Base-by-base conservation (phyloP, 2,329 filamentous ascomycete species). In the Talaromyces amestolkiae region DNA sequence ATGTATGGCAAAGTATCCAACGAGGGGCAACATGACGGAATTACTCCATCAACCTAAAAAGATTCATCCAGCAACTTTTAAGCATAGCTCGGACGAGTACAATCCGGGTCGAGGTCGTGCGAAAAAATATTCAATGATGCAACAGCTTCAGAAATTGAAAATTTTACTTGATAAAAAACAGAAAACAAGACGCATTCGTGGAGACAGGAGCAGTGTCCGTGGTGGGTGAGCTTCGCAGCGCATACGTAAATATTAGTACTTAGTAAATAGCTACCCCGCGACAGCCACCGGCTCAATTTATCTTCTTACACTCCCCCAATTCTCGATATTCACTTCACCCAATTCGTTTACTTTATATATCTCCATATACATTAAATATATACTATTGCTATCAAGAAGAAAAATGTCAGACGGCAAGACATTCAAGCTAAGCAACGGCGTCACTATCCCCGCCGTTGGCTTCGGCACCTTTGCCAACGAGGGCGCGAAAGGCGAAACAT, bases 401-500 rank as follows among this genome's bases (percentile, higher is more conserved):
- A 51, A 22, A 19, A 88, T 89, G 86, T 88, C 86, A 73, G 78
- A 80, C 73, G 83, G 78, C 69, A 72, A 74, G 67, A 80, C 79
- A 54, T 86, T 82, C 77, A 84, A 76, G 68, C 80, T 87, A 61
- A 83, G 77, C 80, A 86, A 85, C 73, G 84, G 84, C 70, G 84
- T 89, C 66, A 82, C 81, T 73, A 86, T 89, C 69, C 87, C 87
- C 67, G 86, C 81, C 58, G 78, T 89, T 37, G 87, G 87, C 31
- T 89, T 89, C 71, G 87, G 87, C 70, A 89, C 87, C 70, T 89
- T 88, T 72, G 84, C 86, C 75, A 90, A 84, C 75, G 88, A 91
- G 78, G 88, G 87, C 65, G 74, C 80, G 68, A 80, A 81, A 69
- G 85, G 85, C 45, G 84, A 87, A 78, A 84, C 84, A 53, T 87